These are phyloP conservation scores for Exsudoporus frostii DNA, from an alignment of 768 basidiomycete species.

Conservation along the genomic window DNA sequence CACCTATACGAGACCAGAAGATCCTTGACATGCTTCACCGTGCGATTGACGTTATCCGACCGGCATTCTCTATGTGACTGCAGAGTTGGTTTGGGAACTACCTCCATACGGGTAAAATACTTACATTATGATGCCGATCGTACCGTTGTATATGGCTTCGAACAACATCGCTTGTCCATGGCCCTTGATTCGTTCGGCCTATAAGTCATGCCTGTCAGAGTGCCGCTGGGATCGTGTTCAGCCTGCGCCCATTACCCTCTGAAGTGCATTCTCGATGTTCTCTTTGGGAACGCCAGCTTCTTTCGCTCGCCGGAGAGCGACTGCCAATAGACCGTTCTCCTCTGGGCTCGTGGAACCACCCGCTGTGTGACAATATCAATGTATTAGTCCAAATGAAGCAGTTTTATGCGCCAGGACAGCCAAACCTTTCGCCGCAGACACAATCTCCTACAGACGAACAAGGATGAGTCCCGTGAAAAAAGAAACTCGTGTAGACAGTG, in stretches of 20 bases:
- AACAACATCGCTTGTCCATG: slow-evolving; percentile 51
- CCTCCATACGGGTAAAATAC: slow-evolving; percentile 20
- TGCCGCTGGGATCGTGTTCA: neutral
- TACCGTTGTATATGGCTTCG: slow-evolving; percentile 56
- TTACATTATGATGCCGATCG: slow-evolving; percentile 65
- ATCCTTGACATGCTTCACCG: slow-evolving; percentile 54
- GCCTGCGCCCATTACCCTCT: slow-evolving; percentile 38
- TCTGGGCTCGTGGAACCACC: slow-evolving; percentile 56
- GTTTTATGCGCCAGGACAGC: slow-evolving; percentile 7
- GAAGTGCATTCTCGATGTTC: slow-evolving; percentile 62
- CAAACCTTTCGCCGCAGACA: slow-evolving; percentile 56
- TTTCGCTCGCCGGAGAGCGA: slow-evolving; percentile 53
- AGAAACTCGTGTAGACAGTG: neutral
- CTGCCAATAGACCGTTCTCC: slow-evolving; percentile 51
- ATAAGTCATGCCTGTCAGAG: neutral
- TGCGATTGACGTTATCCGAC: slow-evolving; percentile 64
- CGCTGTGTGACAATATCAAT: slow-evolving; percentile 30
- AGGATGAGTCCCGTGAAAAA: neutral
- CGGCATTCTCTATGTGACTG: slow-evolving; percentile 47
- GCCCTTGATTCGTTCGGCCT: slow-evolving; percentile 51
- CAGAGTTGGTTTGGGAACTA: slow-evolving; percentile 15
- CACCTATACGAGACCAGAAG: slow-evolving; percentile 49
- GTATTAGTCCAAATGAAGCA: neutral
- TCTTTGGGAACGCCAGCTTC: slow-evolving; percentile 63
- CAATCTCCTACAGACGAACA: slow-evolving; percentile 48